Conservation (phyloP, 306 rosid species). For the Glycyrrhiza uralensis region DNA sequence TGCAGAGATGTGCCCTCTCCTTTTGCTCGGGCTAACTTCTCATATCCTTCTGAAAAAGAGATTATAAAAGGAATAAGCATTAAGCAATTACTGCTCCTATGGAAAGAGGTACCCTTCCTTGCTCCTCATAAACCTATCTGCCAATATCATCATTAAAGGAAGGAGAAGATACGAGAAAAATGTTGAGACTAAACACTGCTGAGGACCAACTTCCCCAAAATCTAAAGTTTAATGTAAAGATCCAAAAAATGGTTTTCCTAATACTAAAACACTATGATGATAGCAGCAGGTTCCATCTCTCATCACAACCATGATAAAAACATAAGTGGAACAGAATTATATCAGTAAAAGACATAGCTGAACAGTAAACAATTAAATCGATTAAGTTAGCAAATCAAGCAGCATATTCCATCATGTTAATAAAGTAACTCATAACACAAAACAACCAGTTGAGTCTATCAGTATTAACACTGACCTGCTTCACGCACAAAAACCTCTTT, state of each 20-base stretch:
- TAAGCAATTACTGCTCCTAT: background rate
- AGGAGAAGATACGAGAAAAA: background rate
- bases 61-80: conserved; percentile 10
- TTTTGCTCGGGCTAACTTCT: conserved; percentile 55
- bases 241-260: background rate
- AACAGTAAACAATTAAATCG: background rate
- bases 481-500: conserved; percentile 87
- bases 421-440: background rate
- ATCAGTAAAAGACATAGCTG: background rate
- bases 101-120: background rate
- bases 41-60: conserved; percentile 77
- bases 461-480: conserved; percentile 70
- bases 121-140: conserved; percentile 6
- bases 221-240: background rate
- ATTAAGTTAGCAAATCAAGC: background rate
- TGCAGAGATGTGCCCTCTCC: conserved; percentile 44
- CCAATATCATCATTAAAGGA: background rate
- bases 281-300: background rate
- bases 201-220: conserved; percentile 8
- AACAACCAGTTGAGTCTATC: too few relatives aligned
- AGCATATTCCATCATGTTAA: background rate
- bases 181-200: background rate
- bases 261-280: conserved; percentile 2
- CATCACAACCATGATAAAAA: background rate
- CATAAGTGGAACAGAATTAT: conserved; percentile 3